Evolutionary conservation across 2,329 filamentous ascomycete species (phyloP), one percentile per base, ranked within the genome.

Genomic region (Fonsecaea erecta): DNA sequence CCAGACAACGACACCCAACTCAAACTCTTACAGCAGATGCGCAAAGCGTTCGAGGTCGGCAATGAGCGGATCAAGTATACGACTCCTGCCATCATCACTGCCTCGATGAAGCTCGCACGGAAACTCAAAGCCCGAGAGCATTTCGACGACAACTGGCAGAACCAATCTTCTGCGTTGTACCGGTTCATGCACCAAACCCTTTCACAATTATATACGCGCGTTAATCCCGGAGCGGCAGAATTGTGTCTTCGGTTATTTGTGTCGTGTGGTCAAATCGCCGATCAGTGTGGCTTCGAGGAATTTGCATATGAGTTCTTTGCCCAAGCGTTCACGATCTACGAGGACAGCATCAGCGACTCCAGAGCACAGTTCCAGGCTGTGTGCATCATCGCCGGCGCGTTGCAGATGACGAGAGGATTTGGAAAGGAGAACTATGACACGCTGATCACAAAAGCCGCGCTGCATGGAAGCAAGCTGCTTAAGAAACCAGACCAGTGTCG

Each of bases 401-500:
- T 99, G 63, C 93, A 97, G 75, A 90, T 92, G 69, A 94, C 92
- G 12, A 85, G 94, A 64, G 89, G 94, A 74, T 99, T 99, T 76
- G 89, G 91, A 68, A 93, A 94, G 77, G 95, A 99, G 79, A 99
- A 98, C 75, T 99, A 98, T 78, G 96, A 99, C 77, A 99, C 95
- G 0, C 83, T 99, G 35, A 99, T 99, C 75, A 99, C 95, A 9
- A 99, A 99, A 79, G 96, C 93, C 71, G 94, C 96, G 2, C 85
- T 98, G 71, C 96, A 99, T 75, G 94, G 95, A 18, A 97, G 93
- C 80, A 99, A 98, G 77, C 82, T 99, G 70, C 84, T 99, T 72
- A 94, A 97, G 79, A 99, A 99, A 81, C 96, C 95, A 1, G 95
- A 99, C 76, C 95, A 99, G 79, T 99, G 95, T 77, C 88, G 95